Percentiles rank a stretch among this genome's conserved stretches.
These are phyloP conservation scores for Cryphonectria japonica DNA, from an alignment of 2,329 filamentous ascomycete species.

Conservation along the genomic window DNA sequence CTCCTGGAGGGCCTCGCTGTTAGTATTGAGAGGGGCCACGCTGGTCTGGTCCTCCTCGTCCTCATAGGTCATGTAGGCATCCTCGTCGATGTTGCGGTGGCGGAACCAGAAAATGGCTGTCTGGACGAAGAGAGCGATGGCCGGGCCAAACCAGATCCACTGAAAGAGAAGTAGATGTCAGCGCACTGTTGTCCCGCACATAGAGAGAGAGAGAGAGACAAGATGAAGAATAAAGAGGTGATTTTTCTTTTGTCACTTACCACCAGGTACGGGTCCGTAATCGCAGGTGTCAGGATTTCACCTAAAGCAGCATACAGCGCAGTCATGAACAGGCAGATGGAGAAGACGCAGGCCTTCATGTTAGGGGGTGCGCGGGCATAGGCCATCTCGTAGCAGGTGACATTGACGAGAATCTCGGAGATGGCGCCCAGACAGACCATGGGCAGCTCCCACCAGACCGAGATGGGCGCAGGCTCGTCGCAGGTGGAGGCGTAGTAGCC, in stretches of 20 bases:
- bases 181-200: no score
- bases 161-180: constrained; percentile 7
- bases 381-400: constrained; percentile 69
- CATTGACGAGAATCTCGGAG: constrained; percentile 62
- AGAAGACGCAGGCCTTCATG: constrained; percentile 64
- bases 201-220: neutral
- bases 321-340: constrained; percentile 61
- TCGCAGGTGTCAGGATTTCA: constrained; percentile 47
- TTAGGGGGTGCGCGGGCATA: constrained; percentile 69
- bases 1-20: neutral
- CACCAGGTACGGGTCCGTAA: constrained; percentile 47
- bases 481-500: constrained; percentile 51
- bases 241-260: constrained; percentile 22
- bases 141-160: constrained; percentile 50
- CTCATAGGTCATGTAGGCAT: constrained; percentile 46
- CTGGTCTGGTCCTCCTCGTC: constrained; percentile 30
- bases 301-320: constrained; percentile 58
- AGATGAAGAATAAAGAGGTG: neutral
- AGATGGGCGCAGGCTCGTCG: constrained; percentile 44
- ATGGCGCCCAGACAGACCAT: constrained; percentile 56
- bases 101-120: constrained; percentile 52
- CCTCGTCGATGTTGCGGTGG: constrained; percentile 51
- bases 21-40: neutral
- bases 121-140: constrained; percentile 51
- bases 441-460: constrained; percentile 56